Conservation (phyloP, 345 rosid species). For the Citrus maxima region DNA sequence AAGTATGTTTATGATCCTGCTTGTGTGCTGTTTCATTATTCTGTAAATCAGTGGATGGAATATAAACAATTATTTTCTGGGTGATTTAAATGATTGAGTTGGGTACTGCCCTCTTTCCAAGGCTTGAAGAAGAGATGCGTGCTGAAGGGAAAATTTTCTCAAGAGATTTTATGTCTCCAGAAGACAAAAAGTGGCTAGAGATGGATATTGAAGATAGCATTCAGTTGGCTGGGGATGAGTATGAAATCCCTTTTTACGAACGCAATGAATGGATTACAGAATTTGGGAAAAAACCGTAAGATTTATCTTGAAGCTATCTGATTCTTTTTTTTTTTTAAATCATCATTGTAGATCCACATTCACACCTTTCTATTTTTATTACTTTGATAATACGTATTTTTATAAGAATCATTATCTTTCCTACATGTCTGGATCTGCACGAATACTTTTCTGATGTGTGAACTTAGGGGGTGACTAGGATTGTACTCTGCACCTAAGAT, state of each 20-base stretch:
- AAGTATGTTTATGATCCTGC: conserved; percentile 44
- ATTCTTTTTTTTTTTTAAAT: conserved; percentile 1
- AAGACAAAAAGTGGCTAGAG: conserved; percentile 91
- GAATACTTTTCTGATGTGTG: not conserved
- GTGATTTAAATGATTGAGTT: conserved; percentile 6
- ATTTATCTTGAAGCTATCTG: conserved; percentile 6
- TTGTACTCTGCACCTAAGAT: not conserved
- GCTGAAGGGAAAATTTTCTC: conserved; percentile 77
- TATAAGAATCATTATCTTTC: not conserved
- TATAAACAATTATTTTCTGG: not conserved
- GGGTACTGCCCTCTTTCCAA: conserved; percentile 22
- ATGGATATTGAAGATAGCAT: conserved; percentile 88
- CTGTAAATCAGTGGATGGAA: not conserved
- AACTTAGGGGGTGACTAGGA: not conserved
- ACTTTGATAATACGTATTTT: not conserved
- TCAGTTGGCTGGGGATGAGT: conserved; percentile 40
- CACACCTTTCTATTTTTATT: not conserved
- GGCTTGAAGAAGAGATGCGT: conserved; percentile 94
- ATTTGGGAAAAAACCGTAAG: conserved; percentile 87
- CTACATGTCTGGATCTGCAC: not conserved
- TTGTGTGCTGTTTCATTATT: not conserved
- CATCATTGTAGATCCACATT: not conserved
- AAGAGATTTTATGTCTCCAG: conserved; percentile 79
- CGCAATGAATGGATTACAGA: conserved; percentile 66
- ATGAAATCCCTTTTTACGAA: conserved; percentile 73